Evolutionary conservation across 1,284 basidiomycete species (phyloP).

Genomic region (Marasmius oreades): DNA sequence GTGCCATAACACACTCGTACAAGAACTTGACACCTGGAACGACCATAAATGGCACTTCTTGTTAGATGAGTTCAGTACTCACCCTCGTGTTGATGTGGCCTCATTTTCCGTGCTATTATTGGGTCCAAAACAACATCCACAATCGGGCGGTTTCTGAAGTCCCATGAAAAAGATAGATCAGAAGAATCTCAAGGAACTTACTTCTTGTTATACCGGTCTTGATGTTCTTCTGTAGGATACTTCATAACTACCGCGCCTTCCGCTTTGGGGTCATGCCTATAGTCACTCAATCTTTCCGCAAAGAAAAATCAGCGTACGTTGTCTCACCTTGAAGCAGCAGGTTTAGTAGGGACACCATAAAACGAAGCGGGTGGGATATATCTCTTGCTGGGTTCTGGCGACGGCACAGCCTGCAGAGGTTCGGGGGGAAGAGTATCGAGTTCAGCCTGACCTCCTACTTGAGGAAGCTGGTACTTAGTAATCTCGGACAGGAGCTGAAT

Average conservation of each 20-base stretch:
- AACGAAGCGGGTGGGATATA: conserved; percentile 60
- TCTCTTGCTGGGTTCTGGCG: conserved; percentile 25
- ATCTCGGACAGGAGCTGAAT: conserved; percentile 57
- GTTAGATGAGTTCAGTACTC: conserved; percentile 12
- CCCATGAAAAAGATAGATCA: conserved; percentile 8
- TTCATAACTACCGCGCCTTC: conserved; percentile 87
- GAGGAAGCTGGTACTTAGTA: conserved; percentile 46
- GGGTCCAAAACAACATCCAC: conserved; percentile 96
- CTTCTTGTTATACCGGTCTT: conserved; percentile 70
- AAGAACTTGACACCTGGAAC: conserved; percentile 78
- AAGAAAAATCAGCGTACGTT: neutral
- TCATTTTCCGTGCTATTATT: conserved; percentile 69
- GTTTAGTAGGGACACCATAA: conserved; percentile 43
- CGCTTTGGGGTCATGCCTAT: conserved; percentile 71
- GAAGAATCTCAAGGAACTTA: conserved; percentile 29
- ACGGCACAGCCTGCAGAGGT: neutral
- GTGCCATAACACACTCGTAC: conserved; percentile 96
- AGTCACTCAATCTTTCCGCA: conserved; percentile 23
- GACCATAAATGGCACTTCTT: neutral
- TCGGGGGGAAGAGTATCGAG: conserved; percentile 7
- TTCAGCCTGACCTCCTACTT: conserved; percentile 6
- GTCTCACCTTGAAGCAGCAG: conserved; percentile 53
- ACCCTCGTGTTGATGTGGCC: conserved; percentile 93
- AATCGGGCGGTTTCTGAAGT: conserved; percentile 49
- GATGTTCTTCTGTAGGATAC: conserved; percentile 67